Evolutionary conservation across 169 alveolate species (phyloP).

Genomic region (Plasmodium berghei): DNA sequence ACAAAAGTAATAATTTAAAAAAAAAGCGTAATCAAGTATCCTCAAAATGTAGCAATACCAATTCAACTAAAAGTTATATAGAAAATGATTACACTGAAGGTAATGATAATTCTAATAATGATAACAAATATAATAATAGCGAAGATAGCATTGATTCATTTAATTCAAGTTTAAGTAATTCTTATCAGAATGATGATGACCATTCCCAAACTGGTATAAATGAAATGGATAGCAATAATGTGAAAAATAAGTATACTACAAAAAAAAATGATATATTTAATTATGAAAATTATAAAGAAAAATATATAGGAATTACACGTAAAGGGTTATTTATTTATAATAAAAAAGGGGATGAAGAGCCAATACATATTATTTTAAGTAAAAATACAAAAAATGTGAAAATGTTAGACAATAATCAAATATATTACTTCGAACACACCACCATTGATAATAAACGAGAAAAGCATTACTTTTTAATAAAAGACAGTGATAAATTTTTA

Average conservation of each 20-base stretch:
- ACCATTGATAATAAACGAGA: conserved; percentile 21
- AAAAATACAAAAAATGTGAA: conserved; percentile 39
- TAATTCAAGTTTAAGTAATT: not conserved
- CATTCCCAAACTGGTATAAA: conserved; percentile 10
- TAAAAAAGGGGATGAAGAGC: conserved; percentile 57
- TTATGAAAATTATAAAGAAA: conserved; percentile 56
- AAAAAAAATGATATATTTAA: conserved; percentile 18
- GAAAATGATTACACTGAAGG: not conserved
- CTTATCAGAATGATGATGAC: not conserved
- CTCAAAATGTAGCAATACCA: too few species aligned
- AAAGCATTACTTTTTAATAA: conserved; percentile 71
- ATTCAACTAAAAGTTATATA: not conserved
- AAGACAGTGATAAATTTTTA: conserved; percentile 52
- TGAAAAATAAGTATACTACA: conserved; percentile 13
- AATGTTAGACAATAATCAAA: conserved; percentile 28
- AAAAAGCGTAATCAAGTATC: not conserved
- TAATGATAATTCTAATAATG: not conserved
- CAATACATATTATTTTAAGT: conserved; percentile 32
- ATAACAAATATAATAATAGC: conserved; percentile 4
- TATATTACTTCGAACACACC: conserved; percentile 45
- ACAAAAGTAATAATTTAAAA: not conserved
- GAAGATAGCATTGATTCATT: conserved; percentile 3
- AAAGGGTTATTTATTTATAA: conserved; percentile 52
- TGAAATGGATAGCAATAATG: conserved; percentile 3
- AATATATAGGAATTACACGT: conserved; percentile 73